These are phyloP conservation scores for Periconia sp. DNA, from an alignment of 2,329 filamentous ascomycete species.

Conservation along the genomic window DNA sequence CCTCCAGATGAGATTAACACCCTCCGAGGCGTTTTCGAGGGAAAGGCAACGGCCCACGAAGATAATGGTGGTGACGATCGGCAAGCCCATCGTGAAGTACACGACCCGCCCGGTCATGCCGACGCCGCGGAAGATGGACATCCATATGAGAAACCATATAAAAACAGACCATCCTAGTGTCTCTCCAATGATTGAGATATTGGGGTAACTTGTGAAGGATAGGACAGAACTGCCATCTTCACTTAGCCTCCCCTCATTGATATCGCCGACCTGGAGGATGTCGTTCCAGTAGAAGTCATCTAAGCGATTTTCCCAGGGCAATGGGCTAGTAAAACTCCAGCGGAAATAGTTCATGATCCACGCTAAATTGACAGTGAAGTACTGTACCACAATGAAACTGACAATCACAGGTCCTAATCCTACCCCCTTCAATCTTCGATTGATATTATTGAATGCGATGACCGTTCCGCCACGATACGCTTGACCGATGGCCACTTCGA, in stretches of 20 bases:
- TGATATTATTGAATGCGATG: constrained; percentile 20
- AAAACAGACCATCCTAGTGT: constrained; percentile 24
- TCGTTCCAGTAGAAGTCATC: constrained; percentile 56
- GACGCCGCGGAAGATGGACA: constrained; percentile 18
- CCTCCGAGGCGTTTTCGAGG: constrained; percentile 53
- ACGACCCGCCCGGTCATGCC: constrained; percentile 21
- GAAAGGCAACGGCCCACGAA: constrained; percentile 14
- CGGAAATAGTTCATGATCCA: constrained; percentile 21
- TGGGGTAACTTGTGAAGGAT: constrained; percentile 52
- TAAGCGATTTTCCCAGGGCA: constrained; percentile 23
- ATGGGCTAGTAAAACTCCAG: constrained; percentile 11
- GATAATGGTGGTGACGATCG: constrained; percentile 15
- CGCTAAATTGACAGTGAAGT: constrained; percentile 16
- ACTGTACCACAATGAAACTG: constrained; percentile 13
- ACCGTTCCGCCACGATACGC: constrained; percentile 21
- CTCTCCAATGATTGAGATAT: constrained; percentile 53
- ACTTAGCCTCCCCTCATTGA: constrained; percentile 38
- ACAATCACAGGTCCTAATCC: constrained; percentile 13
- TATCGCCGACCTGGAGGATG: constrained; percentile 53
- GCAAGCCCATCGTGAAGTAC: constrained; percentile 25
- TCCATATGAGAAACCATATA: constrained; percentile 11
- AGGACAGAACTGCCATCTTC: constrained; percentile 44
- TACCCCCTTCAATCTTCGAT: constrained; percentile 16
- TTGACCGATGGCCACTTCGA: constrained; percentile 19
- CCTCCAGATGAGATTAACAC: constrained; percentile 53